Evolutionary conservation across 2,329 filamentous ascomycete species (phyloP).

Genomic region (Thelonectria blattea): DNA sequence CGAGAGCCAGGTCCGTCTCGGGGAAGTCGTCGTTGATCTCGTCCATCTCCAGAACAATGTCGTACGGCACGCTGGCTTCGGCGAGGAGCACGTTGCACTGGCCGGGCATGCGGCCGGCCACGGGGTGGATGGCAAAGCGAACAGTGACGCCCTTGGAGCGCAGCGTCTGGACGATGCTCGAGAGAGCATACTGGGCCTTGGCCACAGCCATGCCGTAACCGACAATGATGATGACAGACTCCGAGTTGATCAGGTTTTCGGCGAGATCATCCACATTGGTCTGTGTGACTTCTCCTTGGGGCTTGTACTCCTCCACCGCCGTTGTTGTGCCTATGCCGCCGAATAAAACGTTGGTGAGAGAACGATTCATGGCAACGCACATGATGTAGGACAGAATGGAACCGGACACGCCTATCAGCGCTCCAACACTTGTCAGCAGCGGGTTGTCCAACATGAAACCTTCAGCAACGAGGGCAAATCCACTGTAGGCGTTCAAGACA

Average conservation of each 20-base stretch:
- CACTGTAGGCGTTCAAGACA: constrained; percentile 88
- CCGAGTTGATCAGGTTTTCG: constrained; percentile 75
- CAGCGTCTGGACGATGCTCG: constrained; percentile 77
- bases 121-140: constrained; percentile 88
- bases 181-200: constrained; percentile 90
- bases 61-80: constrained; percentile 86
- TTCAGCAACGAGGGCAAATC: constrained; percentile 88
- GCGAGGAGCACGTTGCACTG: constrained; percentile 92
- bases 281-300: constrained; percentile 79
- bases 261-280: constrained; percentile 82
- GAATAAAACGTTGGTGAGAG: constrained; percentile 87
- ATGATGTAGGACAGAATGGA: constrained; percentile 87
- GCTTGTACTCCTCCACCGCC: constrained; percentile 68
- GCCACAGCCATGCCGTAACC: constrained; percentile 95
- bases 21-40: constrained; percentile 93
- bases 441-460: constrained; percentile 92
- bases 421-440: constrained; percentile 82
- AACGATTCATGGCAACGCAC: constrained; percentile 92
- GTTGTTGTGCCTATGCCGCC: constrained; percentile 75
- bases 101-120: constrained; percentile 90
- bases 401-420: constrained; percentile 85
- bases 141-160: constrained; percentile 80
- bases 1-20: constrained; percentile 84
- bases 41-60: constrained; percentile 94
- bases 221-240: constrained; percentile 87